These are phyloP conservation scores for Boeremia exigua DNA, from an alignment of 2,329 filamentous ascomycete species.

Conservation along the genomic window DNA sequence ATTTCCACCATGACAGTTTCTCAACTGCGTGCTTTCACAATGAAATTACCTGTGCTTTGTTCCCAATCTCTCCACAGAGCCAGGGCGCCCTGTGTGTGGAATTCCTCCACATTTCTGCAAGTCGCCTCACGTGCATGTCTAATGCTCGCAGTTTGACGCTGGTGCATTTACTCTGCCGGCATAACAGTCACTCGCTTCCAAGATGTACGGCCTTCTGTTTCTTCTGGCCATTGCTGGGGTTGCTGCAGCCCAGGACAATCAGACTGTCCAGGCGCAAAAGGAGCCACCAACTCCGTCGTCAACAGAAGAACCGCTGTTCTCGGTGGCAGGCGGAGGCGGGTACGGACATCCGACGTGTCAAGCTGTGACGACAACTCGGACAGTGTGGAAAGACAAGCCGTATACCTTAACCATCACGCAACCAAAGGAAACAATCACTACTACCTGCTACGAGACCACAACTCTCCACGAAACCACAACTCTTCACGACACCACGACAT, in stretches of 20 bases:
- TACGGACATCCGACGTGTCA: conserved; percentile 7
- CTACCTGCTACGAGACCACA: conserved; percentile 11
- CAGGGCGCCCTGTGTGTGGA: conserved; percentile 15
- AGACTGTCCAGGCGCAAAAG: conserved; percentile 13
- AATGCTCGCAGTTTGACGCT: conserved; percentile 6
- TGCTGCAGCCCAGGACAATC: conserved; percentile 29
- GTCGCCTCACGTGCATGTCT: conserved; percentile 27
- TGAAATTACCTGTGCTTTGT: neutral
- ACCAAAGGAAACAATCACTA: conserved; percentile 6
- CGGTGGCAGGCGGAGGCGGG: conserved; percentile 1
- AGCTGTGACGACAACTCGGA: neutral
- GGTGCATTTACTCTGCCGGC: conserved; percentile 32
- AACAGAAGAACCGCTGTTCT: neutral
- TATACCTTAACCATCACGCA: neutral
- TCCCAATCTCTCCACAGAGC: neutral
- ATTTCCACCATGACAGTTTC: conserved; percentile 1
- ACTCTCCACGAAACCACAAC: conserved; percentile 7
- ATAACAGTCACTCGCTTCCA: conserved; percentile 38
- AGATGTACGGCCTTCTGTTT: conserved; percentile 37
- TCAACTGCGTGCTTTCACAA: neutral
- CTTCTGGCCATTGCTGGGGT: conserved; percentile 31
- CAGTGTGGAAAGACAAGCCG: neutral
- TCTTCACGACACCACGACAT: conserved; percentile 6
- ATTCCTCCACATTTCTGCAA: conserved; percentile 4
- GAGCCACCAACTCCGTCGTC: conserved; percentile 3